A percentile compares a stretch with the other conserved stretches of the same genome.
Evolutionary conservation across 176 grass and related monocot genomes (phyloP).

Genomic region (Poa annua): DNA sequence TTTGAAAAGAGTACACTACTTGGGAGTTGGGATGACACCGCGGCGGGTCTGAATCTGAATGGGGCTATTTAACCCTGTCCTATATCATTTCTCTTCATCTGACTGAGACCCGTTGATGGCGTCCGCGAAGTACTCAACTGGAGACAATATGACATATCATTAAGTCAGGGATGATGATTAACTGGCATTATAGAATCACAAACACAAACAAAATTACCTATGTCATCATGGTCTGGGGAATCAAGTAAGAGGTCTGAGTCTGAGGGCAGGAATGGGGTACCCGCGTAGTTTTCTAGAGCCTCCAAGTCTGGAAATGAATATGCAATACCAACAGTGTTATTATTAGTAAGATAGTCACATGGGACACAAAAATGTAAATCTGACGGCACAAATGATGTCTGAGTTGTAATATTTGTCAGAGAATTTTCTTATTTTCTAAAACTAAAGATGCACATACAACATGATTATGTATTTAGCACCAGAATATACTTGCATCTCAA

Average conservation of each 20-base stretch:
- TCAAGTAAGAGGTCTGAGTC: slow-evolving; percentile 90
- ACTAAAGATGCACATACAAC: background rate
- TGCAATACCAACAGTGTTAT: slow-evolving; percentile 19
- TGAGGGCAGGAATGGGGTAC: slow-evolving; percentile 86
- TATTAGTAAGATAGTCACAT: background rate
- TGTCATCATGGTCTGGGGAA: slow-evolving; percentile 88
- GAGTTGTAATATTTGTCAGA: background rate
- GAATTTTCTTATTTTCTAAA: background rate
- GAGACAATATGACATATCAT: background rate
- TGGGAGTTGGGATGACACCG: slow-evolving; percentile 33
- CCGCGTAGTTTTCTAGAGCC: slow-evolving; percentile 81
- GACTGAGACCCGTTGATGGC: slow-evolving; percentile 75
- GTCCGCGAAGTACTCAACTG: slow-evolving; percentile 96
- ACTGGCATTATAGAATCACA: background rate
- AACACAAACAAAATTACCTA: slow-evolving; percentile 59
- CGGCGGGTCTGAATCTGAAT: slow-evolving; percentile 20
- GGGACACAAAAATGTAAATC: background rate
- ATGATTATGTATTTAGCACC: background rate
- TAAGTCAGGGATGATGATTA: background rate
- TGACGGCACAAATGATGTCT: background rate
- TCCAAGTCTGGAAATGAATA: slow-evolving; percentile 65
- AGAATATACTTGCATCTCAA: background rate
- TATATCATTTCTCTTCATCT: slow-evolving; percentile 82
- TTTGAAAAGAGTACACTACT: slow-evolving; percentile 27
- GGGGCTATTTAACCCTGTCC: background rate